Evolutionary conservation across 768 basidiomycete genomes (phyloP), one percentile per base, ranked within the genome.

Genomic region (Pholiota conissans): DNA sequence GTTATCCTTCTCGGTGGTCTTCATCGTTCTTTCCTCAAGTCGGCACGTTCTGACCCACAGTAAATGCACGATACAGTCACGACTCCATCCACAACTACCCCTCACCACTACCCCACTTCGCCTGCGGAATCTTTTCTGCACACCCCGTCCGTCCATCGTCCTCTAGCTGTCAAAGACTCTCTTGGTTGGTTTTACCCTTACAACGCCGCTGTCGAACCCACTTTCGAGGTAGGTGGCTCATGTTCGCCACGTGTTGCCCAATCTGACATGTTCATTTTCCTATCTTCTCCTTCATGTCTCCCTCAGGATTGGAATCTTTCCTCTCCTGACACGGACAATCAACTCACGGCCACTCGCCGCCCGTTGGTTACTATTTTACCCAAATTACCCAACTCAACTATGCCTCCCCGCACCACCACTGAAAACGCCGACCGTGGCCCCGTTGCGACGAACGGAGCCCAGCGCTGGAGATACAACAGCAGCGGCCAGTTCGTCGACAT

Each of bases 51-150:
- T 68, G 65, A 64, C 68, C 69, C 65, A 66, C 70, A 74, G 82
- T 83, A 82, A 82, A 89, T 89, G 86, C 83, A 83, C 81, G 80
- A 83, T 76, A 79, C 81, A 79, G 83, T 86, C 74, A 80, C 84
- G 79, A 79, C 72, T 61, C 66, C 71, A 66, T 64, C 70, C 54
- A 61, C 71, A 64, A 73, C 81, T 76, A 76, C 75, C 56, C 64
- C 69, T 59, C 57, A 50, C n/a, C n/a, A n/a, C 63, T 62, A 63
- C 55, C 51, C 60, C 35, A 48, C 42, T 40, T 35, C 59, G n/a
- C 49, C 60, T 47, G 54, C 57, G 52, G 55, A 63, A 34, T 51
- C 60, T 51, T 50, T 65, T 49, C 59, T 57, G 20, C 45, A 57
- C 28, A 47, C 50, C 26, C 74, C 71, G 71, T 67, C 65, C 65